Conservation (phyloP, 1,284 basidiomycete genomes). For the Ustilago shanxiensis region DNA sequence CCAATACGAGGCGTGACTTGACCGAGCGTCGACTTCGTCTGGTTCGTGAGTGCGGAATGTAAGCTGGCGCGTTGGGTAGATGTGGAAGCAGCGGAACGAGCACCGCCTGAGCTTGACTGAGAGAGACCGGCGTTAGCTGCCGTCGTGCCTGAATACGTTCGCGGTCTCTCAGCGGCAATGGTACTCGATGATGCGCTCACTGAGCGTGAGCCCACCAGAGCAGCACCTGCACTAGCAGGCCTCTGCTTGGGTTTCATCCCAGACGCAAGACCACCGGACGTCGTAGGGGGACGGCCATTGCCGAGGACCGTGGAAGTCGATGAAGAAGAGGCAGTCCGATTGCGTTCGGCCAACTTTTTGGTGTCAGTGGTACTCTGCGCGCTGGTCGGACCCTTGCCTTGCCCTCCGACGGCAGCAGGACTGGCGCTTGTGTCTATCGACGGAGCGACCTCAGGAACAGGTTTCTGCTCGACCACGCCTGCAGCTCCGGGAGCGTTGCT, state of each 20-base stretch:
- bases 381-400: not conserved
- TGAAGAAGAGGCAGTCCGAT: conserved; percentile 4
- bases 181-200: not conserved
- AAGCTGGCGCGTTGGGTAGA: conserved; percentile 32
- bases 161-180: conserved; percentile 15
- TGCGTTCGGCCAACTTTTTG: conserved; percentile 4
- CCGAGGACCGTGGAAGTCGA: conserved; percentile 17
- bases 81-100: conserved; percentile 2
- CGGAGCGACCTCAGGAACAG: not conserved
- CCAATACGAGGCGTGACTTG: conserved; percentile 35
- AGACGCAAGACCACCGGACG: conserved; percentile 22
- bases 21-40: conserved; percentile 15
- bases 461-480: not conserved
- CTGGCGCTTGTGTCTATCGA: not conserved
- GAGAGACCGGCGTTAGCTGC: conserved; percentile 30
- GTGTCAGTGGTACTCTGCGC: not conserved
- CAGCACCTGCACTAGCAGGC: conserved; percentile 31
- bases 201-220: conserved; percentile 17
- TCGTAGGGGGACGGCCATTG: conserved; percentile 16
- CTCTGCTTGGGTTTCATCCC: conserved; percentile 51
- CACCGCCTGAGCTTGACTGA: conserved; percentile 7
- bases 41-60: conserved; percentile 40
- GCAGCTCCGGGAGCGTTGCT: not conserved
- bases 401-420: not conserved
- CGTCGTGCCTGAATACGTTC: conserved; percentile 36